Percentiles rank a stretch among this genome's conserved stretches.
These are phyloP conservation scores for Leccinum solheimii DNA, from an alignment of 1,284 basidiomycete genomes.

Conservation along the genomic window DNA sequence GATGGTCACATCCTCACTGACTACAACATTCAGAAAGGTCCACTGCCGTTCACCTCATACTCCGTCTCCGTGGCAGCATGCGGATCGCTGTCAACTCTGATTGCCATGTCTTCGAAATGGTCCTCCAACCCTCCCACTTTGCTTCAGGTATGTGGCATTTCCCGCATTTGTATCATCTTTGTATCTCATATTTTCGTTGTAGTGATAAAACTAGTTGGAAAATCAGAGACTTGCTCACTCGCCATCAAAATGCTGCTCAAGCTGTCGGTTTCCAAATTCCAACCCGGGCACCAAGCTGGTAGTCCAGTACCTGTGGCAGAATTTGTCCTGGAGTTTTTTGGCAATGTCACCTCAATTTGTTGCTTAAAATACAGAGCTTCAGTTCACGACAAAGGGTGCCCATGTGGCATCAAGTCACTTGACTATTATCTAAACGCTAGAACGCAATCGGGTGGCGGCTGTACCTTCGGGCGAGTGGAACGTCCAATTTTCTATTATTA, in stretches of 20 bases:
- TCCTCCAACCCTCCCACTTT: too few relatives aligned
- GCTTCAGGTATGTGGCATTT: too few relatives aligned
- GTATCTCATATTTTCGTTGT: background rate
- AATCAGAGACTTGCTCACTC: constrained; percentile 87
- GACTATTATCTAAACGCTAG: constrained; percentile 84
- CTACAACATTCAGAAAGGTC: too few relatives aligned
- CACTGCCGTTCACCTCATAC: too few relatives aligned
- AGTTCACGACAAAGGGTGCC: constrained; percentile 86
- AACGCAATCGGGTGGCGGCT: constrained; percentile 61
- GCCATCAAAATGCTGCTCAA: constrained; percentile 89
- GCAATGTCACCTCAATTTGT: constrained; percentile 87
- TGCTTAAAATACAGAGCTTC: constrained; percentile 86
- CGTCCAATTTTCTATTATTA: constrained; percentile 98
- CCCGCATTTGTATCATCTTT: background rate
- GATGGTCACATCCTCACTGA: too few relatives aligned
- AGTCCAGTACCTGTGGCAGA: constrained; percentile 87
- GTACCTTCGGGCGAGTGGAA: constrained; percentile 73
- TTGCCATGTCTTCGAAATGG: too few relatives aligned
- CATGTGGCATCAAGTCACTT: constrained; percentile 91
- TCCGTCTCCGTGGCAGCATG: too few relatives aligned
- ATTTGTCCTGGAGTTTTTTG: constrained; percentile 94
- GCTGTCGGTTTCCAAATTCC: constrained; percentile 72
- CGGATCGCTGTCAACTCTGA: too few relatives aligned
- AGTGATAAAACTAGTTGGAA: constrained; percentile 92
- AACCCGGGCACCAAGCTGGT: constrained; percentile 81